Evolutionary conservation across 495 filamentous ascomycete species (phyloP), one percentile per base, ranked within the genome.

Genomic region (Sordaria brevicollis): DNA sequence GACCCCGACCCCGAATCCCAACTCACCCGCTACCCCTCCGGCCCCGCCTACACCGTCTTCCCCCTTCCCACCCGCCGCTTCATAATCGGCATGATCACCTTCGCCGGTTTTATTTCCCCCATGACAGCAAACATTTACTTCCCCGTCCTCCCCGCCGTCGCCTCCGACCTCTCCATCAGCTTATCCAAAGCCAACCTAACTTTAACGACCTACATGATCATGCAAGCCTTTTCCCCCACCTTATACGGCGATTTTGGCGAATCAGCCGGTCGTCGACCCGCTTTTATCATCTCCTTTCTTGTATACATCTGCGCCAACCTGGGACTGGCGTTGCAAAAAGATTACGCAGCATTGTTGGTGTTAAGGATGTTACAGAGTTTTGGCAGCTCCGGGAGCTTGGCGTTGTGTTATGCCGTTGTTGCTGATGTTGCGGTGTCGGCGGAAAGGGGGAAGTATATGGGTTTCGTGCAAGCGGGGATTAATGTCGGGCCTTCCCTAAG

Each of bases 101-200:
- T 84, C 67, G 86, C 86, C 11, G 85, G 86, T 39, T 90, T 92
- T 73, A 86, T 92, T 76, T 92, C 90, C 0, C 90, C 91, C 2
- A 83, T 93, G 66, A 91, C 89, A 0, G 89, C 89, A 21, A 92
- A 91, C 73, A 92, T 93, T 49, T 95, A 95, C 77, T 93, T 93
- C 70, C 91, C 91, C 5, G 89, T 89, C 2, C 80, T 94, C 68
- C 87, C 85, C 31, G 77, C 84, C 8, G 72, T 92, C 19, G 80
- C 88, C 0, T 39, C 71, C 0, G 84, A 89, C 65, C 81, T 91
- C 8, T 73, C 83, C 10, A 86, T 91, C 2, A 86, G 87, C 1
- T 73, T 84, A n/a, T 81, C 80, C 1, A 79, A 88, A 65, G 88
- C 92, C 78, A 92, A 92, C 74, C 78, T 93, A 49, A 90, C 88